A percentile compares a stretch with the other conserved stretches of the same genome.
Evolutionary conservation across 2,329 filamentous ascomycete genomes (phyloP).

Genomic region (Clonostachys rosea): DNA sequence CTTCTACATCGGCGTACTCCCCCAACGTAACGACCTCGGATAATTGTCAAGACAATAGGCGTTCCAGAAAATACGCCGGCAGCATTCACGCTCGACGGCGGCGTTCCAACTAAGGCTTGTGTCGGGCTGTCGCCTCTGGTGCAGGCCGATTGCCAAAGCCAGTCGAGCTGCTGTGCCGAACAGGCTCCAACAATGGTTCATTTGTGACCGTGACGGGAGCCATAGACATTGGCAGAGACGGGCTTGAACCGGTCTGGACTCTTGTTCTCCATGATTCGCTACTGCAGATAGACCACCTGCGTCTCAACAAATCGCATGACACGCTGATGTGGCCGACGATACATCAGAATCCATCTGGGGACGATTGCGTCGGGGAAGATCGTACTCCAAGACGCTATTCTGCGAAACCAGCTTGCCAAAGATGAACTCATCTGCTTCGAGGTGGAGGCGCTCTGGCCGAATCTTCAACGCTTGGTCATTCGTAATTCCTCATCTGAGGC

Average conservation of each 20-base stretch:
- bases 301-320: conserved; percentile 3
- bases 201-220: conserved; percentile 34
- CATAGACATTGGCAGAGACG: conserved; percentile 36
- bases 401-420: conserved; percentile 6
- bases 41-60: conserved; percentile 62
- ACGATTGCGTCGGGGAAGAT: conserved; percentile 10
- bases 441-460: conserved; percentile 2
- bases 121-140: conserved; percentile 10
- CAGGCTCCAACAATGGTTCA: conserved; percentile 42
- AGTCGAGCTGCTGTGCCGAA: conserved; percentile 36
- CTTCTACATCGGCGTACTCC: no score
- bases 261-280: no score
- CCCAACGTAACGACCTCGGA: conserved; percentile 29
- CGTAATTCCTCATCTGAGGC: not conserved
- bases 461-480: conserved; percentile 3
- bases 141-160: conserved; percentile 30
- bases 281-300: no score
- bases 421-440: conserved; percentile 4
- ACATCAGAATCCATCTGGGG: conserved; percentile 8
- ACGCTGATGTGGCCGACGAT: conserved; percentile 3
- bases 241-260: conserved; percentile 22
- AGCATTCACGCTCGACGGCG: conserved; percentile 28
- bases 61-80: conserved; percentile 53
- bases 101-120: conserved; percentile 4
- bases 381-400: conserved; percentile 6